phyloP scores from a whole-genome alignment of 2,329 filamentous ascomycete genomes.

The Cryphonectria carpinicola region DNA sequence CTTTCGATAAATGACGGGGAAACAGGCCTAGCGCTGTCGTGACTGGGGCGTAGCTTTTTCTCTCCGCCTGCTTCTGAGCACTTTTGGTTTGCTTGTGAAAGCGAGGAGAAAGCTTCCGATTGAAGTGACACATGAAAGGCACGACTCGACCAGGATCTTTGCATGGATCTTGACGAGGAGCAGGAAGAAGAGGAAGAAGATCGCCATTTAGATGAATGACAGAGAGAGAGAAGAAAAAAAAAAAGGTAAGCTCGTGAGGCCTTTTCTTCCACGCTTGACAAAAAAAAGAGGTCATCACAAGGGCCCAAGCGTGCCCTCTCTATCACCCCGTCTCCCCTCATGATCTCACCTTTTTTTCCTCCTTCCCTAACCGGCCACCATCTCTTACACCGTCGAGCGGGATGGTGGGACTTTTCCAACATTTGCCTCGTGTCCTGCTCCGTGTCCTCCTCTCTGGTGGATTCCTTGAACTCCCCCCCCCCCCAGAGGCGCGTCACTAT shows the following conservation, averaged over 20 bases:
- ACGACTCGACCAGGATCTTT: not conserved
- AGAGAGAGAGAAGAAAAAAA: too few species aligned
- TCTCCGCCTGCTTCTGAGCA: not conserved
- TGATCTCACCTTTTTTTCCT: not conserved
- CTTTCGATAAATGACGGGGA: not conserved
- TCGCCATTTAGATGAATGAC: not conserved
- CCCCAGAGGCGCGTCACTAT: not conserved
- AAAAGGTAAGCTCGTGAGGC: not conserved
- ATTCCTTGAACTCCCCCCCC: not conserved
- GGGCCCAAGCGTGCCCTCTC: not conserved
- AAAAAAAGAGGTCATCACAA: not conserved
- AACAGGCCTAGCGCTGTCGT: not conserved
- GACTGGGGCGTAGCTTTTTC: not conserved
- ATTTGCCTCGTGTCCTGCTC: not conserved
- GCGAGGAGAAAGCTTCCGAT: not conserved
- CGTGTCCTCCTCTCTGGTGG: not conserved
- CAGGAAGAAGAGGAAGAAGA: not conserved
- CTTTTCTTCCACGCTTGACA: not conserved
- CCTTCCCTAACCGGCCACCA: not conserved
- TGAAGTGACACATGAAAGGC: not conserved
- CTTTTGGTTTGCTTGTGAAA: not conserved
- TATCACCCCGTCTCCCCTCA: not conserved
- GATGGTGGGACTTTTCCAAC: not conserved
- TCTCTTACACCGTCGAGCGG: not conserved
- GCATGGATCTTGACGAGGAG: not conserved